Base-by-base conservation (phyloP, 495 filamentous ascomycete genomes). In the Podospora appendiculata region DNA sequence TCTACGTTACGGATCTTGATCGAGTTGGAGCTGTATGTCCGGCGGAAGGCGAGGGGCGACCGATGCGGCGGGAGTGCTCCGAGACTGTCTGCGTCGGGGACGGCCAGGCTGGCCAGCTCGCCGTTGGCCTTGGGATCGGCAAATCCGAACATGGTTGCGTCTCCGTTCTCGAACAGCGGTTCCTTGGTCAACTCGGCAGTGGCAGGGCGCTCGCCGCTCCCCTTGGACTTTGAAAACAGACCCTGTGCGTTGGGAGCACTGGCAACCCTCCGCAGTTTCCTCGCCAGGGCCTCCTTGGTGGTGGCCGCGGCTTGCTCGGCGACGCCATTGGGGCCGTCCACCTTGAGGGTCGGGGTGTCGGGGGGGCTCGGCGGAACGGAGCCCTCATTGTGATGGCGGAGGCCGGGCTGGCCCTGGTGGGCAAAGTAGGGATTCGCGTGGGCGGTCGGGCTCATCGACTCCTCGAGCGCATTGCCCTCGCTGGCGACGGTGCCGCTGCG, bases 1-100 rank as follows among this genome's bases (percentile, higher is more conserved):
- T 98, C 93, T 46, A 98, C 93, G 67, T 95, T 88, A 58, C 92
- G 82, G 53, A 98, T 87, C 68, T 96, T 96, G 74, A 98, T 98
- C 40, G 93, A 97, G 63, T 97, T 98, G 50, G 93, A 96, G 70
- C 93, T 97, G 68, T 98, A 98, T 3, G 93, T 98, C 61, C 93
- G 81, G 57, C 93, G 83, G 69, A 97, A 98, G 13, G 85, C 80
- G 33, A 86, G 74, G 34, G 81, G 71, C 58, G 77, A 63, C 58
- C 69, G 61, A 58, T 58, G 69, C 17, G 76, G 74, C 9, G 76
- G 66, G 47, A 74, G 77, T 38, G 54, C 62, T 34, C 52, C 66
- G 49, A 61, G 63, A 45, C 52, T 48, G 58, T 65, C 66, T 48
- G 51, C 43, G 34, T 56, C 66, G 34, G 59, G 61, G 42, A 49